Percentiles rank a stretch among this genome's conserved stretches.
phyloP scores from a whole-genome alignment of 306 rosid genomes.

The Quercus bicolor region DNA sequence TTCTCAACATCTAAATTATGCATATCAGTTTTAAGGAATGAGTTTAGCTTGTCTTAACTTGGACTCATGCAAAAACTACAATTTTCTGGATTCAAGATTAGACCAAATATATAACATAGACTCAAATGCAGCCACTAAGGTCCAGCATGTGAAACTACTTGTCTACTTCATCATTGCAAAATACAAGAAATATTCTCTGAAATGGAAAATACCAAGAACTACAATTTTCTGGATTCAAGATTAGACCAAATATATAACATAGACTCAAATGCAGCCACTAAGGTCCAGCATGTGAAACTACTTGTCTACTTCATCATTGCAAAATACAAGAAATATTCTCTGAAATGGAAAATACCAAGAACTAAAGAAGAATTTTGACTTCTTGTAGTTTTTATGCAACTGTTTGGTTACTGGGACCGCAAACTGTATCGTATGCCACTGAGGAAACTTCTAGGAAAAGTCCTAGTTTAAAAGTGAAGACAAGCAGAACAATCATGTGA shows the following conservation, averaged over 20 bases:
- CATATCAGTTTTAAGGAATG: neutral
- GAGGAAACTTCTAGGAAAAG: slow-evolving; percentile 27
- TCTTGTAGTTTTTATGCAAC: neutral
- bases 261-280: slow-evolving; percentile 2
- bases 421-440: slow-evolving; percentile 12
- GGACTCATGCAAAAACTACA: neutral
- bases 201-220: neutral
- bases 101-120: neutral
- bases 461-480: slow-evolving; percentile 7
- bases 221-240: slow-evolving; percentile 12
- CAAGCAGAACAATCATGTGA: slow-evolving; percentile 2
- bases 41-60: neutral
- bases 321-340: slow-evolving; percentile 12
- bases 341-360: neutral
- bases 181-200: neutral
- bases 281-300: slow-evolving; percentile 15
- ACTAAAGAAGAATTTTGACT: slow-evolving; percentile 1
- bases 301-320: neutral
- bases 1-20: neutral
- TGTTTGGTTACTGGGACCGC: slow-evolving; percentile 12
- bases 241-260: neutral
- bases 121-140: neutral
- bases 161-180: slow-evolving; percentile 6
- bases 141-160: slow-evolving; percentile 15
- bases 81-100: slow-evolving; percentile 12